A percentile compares a stretch with the other conserved stretches of the same genome.
Evolutionary conservation across 2,329 filamentous ascomycete species (phyloP).

Genomic region (Fusarium avenaceum): DNA sequence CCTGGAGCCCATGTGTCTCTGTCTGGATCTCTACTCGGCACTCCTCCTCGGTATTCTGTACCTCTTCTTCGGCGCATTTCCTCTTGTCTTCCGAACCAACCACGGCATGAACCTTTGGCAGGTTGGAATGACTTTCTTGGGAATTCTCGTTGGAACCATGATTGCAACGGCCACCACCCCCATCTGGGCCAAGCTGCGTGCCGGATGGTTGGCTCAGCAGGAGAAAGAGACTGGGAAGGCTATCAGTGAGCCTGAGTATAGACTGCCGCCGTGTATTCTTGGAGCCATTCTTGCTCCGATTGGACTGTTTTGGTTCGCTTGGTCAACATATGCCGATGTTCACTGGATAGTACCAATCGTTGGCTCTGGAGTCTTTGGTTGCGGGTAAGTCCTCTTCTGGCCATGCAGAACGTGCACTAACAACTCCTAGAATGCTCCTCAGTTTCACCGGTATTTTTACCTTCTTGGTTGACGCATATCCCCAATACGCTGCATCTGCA

Average conservation of each 20-base stretch:
- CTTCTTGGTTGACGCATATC: slow-evolving; percentile 42
- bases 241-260: slow-evolving; percentile 33
- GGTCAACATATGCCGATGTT: slow-evolving; percentile 24
- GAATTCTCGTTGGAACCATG: slow-evolving; percentile 27
- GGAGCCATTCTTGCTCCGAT: slow-evolving; percentile 31
- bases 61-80: slow-evolving; percentile 87
- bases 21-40: slow-evolving; percentile 83
- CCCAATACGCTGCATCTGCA: slow-evolving; percentile 40
- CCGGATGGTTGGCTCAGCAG: not conserved
- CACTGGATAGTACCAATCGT: slow-evolving; percentile 40
- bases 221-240: slow-evolving; percentile 25
- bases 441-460: slow-evolving; percentile 37
- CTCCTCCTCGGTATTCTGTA: slow-evolving; percentile 85
- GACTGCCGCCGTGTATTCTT: slow-evolving; percentile 23
- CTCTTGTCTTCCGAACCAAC: slow-evolving; percentile 78
- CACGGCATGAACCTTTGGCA: slow-evolving; percentile 80
- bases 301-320: slow-evolving; percentile 39
- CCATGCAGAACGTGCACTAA: fast-evolving
- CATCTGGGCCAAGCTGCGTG: slow-evolving; percentile 32
- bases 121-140: slow-evolving; percentile 27
- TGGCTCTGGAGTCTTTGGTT: slow-evolving; percentile 38
- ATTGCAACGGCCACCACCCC: slow-evolving; percentile 18
- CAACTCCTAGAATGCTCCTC: slow-evolving; percentile 10
- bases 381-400: slow-evolving; percentile 17
- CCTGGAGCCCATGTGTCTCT: slow-evolving; percentile 83